Evolutionary conservation across 2,329 filamentous ascomycete genomes (phyloP), one percentile per base, ranked within the genome.

Genomic region (Colletotrichum acutatum): DNA sequence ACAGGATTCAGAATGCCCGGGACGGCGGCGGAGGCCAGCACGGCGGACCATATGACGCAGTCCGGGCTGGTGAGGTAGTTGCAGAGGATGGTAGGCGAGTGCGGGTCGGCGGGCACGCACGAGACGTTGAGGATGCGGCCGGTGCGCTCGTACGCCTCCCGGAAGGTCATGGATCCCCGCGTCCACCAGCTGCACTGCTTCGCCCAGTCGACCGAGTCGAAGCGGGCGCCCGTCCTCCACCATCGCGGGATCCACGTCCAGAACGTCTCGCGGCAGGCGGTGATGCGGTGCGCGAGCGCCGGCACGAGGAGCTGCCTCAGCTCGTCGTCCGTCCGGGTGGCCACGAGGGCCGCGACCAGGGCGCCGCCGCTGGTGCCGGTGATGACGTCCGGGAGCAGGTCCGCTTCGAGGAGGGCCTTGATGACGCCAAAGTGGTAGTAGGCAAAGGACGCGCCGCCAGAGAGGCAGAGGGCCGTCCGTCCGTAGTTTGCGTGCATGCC

Each of bases 31-130:
- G 95, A 98, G 0, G 97, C 97, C 57, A 99, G 85, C 3, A 98
- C 95, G 2, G 97, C 96, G 12, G 95, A 98, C 97, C 97, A 99
- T 75, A 99, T 97, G 53, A 99, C 97, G 80, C 97, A 99, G 84
- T 99, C 95, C 0, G 97, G 97, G 26, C 93, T 94, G 1, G 97
- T 98, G 37, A 98, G 89, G 81, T 98, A 98, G 83, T 99, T 99
- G 79, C 95, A 95, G 8, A 99, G 88, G 76, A 99, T 98, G 0
- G 95, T 91, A 9, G 90, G 96, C 56, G 94, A 97, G 82, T 99
- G 95, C 22, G 96, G 97, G 80, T 99, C 97, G 0, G 96, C 95
- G 0, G 97, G 97, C 1, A 99, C 95, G 81, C 97, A 99, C 6
- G 94, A 95, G 11, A 99, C 95, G 82, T 99, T 99, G 63, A 99